Base-by-base conservation (phyloP, 2,329 filamentous ascomycete genomes). In the Arachnomyces sp. region DNA sequence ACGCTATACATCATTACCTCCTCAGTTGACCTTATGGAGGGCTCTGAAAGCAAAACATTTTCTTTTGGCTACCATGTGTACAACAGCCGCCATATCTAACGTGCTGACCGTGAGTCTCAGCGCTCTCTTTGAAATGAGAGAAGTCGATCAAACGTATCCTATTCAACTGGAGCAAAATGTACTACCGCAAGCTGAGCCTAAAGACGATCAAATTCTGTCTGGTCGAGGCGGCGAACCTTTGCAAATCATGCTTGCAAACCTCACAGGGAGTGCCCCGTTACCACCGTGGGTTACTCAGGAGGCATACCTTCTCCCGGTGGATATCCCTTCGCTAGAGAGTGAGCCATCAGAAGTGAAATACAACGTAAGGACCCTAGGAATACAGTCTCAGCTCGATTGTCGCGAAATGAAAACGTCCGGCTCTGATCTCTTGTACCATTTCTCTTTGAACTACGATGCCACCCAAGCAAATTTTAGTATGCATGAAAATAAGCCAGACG, bases 1-100 rank as follows among this genome's bases (percentile, higher is more conserved):
- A 0, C 62, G 56, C 8, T 81, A 80, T 39, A 71, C 65, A 0
- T 73, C 75, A 0, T 43, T 78, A 0, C 77, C 77, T 0, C 75
- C 77, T 0, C 74, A 77, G 15, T 53, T 80, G 0, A 60, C 65
- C 0, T 4, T 76, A 0, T 66, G 64, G 48, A 62, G 69, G 30
- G 75, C 76, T 0, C 2, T 74, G 0, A 58, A 52, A 2, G 60
- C 67, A 0, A 41, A 54, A 0, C 76, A 80, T 33, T 57, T 72
- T 1, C 21, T 73, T 0, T 57, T 81, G 0, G 65, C 55, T 0
- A 32, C 63, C 0, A 59, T 80, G 0, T 78, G 75, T 39, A 3
- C 55, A 0, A 67, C 74, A 41, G 65, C 72, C 0, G 43, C 80
- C 0, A 53, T 77, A 0, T 64, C 70, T 0, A 80, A 80, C 33